These are phyloP conservation scores for Gynandropsis gynandra DNA, from an alignment of 345 rosid species.

Conservation along the genomic window DNA sequence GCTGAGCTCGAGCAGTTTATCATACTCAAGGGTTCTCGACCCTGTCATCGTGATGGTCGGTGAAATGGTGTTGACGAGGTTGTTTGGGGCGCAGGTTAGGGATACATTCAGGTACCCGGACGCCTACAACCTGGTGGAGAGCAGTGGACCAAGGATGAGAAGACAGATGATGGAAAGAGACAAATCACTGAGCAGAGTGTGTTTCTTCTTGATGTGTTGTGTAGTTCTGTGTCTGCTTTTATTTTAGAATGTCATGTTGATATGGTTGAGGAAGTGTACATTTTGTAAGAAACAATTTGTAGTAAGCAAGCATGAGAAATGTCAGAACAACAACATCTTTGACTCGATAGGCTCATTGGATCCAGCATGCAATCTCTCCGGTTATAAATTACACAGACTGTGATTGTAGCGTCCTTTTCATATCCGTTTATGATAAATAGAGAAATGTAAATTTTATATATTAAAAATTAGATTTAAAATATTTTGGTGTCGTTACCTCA, in stretches of 20 bases:
- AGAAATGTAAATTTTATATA: too few relatives aligned
- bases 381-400: too few relatives aligned
- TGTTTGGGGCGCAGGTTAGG: conserved; percentile 45
- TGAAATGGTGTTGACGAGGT: conserved; percentile 58
- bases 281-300: too few relatives aligned
- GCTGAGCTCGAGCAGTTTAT: conserved; percentile 31
- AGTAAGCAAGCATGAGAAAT: too few relatives aligned
- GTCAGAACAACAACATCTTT: too few relatives aligned
- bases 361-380: too few relatives aligned
- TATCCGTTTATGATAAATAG: too few relatives aligned
- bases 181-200: conserved; percentile 61
- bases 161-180: conserved; percentile 70
- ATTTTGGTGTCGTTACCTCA: too few relatives aligned
- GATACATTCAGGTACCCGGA: conserved; percentile 43
- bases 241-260: conserved; percentile 34
- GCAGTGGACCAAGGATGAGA: conserved; percentile 50
- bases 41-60: conserved; percentile 59
- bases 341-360: too few relatives aligned
- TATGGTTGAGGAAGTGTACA: too few relatives aligned
- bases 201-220: conserved; percentile 72
- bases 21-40: conserved; percentile 31
- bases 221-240: conserved; percentile 54
- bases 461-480: too few relatives aligned
- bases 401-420: too few relatives aligned
- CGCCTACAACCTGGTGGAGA: conserved; percentile 42